These are phyloP conservation scores for Aegle marmelos DNA, from an alignment of 345 rosid species.

Conservation along the genomic window DNA sequence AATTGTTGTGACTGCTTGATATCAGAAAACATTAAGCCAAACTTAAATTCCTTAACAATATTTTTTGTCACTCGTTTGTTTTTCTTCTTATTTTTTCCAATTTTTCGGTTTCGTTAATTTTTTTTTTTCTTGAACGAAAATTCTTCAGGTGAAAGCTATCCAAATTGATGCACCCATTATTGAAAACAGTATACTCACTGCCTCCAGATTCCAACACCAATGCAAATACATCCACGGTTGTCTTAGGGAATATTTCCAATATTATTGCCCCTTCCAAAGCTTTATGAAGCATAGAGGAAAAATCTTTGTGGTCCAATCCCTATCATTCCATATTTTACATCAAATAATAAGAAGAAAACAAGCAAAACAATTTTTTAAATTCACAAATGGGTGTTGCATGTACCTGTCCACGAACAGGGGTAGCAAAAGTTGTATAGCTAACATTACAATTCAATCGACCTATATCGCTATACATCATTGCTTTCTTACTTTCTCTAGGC, in stretches of 20 bases:
- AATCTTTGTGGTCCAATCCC: conserved; percentile 80
- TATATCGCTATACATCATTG: conserved; percentile 78
- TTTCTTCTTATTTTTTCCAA: neutral
- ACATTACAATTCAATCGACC: conserved; percentile 86
- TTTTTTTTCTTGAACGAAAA: neutral
- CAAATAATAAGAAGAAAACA: conserved; percentile 3
- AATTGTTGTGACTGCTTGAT: neutral
- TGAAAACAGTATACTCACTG: conserved; percentile 49
- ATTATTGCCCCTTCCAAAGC: conserved; percentile 88
- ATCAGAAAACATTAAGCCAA: conserved; percentile 9
- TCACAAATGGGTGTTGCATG: neutral
- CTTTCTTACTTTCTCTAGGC: conserved; percentile 98
- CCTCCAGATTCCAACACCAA: conserved; percentile 97
- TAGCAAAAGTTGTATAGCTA: conserved; percentile 82
- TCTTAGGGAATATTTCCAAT: conserved; percentile 84
- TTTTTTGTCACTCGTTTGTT: neutral
- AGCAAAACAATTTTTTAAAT: neutral
- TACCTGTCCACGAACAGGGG: conserved; percentile 75
- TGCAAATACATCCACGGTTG: conserved; percentile 94
- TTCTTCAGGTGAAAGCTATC: neutral
- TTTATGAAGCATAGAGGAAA: conserved; percentile 87
- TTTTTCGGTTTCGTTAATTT: neutral
- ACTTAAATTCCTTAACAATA: neutral
- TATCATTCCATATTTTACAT: conserved; percentile 22
- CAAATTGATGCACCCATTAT: neutral